These are phyloP conservation scores for Chrysanthemum makinoi DNA, from an alignment of 129 eudicot species.

Conservation along the genomic window DNA sequence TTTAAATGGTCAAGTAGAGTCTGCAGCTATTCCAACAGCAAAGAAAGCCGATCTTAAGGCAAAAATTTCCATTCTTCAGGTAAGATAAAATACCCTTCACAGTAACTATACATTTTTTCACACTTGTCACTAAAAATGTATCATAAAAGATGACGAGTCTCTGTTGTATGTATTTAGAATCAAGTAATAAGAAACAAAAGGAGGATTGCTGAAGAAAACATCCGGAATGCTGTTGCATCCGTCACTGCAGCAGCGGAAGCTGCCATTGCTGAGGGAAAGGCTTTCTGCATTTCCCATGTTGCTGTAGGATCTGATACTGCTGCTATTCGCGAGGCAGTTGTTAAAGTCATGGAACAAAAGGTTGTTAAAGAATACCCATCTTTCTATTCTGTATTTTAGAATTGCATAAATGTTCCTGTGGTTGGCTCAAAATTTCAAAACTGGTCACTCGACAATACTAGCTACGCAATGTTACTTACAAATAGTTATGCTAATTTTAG, in stretches of 20 bases:
- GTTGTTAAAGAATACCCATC: conserved; percentile 24
- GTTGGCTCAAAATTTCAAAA: no score
- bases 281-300: conserved; percentile 68
- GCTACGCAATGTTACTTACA: no score
- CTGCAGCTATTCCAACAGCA: conserved; percentile 74
- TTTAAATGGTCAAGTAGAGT: conserved; percentile 76
- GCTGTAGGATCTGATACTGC: conserved; percentile 75
- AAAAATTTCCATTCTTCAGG: conserved; percentile 67
- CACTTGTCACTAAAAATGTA: neutral
- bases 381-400: no score
- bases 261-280: conserved; percentile 68
- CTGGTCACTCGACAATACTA: no score
- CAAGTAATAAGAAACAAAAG: conserved; percentile 71
- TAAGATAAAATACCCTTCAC: conserved; percentile 16
- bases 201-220: conserved; percentile 73
- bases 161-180: conserved; percentile 33
- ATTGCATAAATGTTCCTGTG: neutral
- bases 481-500: no score
- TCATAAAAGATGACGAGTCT: neutral
- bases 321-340: conserved; percentile 93
- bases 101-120: neutral
- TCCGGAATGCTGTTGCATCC: conserved; percentile 61
- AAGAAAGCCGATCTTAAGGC: conserved; percentile 79
- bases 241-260: conserved; percentile 68
- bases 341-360: conserved; percentile 84